phyloP scores from a whole-genome alignment of 208 protist genomes.

The Leishmania martiniquensis region DNA sequence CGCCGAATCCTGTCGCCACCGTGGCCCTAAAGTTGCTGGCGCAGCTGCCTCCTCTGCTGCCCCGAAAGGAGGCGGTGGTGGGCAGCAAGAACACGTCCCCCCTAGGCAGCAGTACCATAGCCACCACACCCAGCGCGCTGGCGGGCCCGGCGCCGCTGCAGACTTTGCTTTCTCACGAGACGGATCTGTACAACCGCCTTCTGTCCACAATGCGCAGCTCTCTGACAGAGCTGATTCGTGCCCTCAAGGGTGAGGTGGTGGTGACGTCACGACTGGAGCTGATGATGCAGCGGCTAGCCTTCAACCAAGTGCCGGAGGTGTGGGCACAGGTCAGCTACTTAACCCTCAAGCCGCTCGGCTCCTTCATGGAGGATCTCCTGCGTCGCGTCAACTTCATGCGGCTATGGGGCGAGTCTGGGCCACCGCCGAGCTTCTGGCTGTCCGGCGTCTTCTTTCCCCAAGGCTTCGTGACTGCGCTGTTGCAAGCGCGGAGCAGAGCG shows the following conservation, averaged over 20 bases:
- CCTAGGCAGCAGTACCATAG: not conserved
- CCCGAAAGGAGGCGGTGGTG: conserved; percentile 42
- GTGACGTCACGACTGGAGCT: conserved; percentile 79
- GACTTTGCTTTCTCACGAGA: conserved; percentile 87
- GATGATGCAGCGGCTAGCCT: conserved; percentile 75
- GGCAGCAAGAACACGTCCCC: conserved; percentile 32
- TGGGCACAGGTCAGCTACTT: conserved; percentile 93
- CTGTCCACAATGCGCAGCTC: conserved; percentile 51
- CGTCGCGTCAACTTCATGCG: conserved; percentile 90
- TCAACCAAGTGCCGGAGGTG: conserved; percentile 92
- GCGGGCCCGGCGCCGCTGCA: conserved; percentile 72
- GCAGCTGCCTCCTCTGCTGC: conserved; percentile 57
- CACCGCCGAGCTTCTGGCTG: conserved; percentile 94
- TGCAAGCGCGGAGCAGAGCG: conserved; percentile 88
- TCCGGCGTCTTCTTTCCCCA: conserved; percentile 98
- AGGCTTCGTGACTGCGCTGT: conserved; percentile 90
- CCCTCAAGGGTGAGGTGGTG: conserved; percentile 89
- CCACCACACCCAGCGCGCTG: conserved; percentile 11
- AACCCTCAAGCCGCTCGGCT: conserved; percentile 93
- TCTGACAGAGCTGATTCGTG: conserved; percentile 72
- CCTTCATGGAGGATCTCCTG: conserved; percentile 94
- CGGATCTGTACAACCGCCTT: conserved; percentile 89
- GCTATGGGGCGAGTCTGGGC: conserved; percentile 88
- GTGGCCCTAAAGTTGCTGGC: conserved; percentile 55
- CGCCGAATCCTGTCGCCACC: conserved; percentile 45